Evolutionary conservation across 1,284 basidiomycete species (phyloP), one percentile per base, ranked within the genome.

Genomic region (Cystobasidiaceae sp.): DNA sequence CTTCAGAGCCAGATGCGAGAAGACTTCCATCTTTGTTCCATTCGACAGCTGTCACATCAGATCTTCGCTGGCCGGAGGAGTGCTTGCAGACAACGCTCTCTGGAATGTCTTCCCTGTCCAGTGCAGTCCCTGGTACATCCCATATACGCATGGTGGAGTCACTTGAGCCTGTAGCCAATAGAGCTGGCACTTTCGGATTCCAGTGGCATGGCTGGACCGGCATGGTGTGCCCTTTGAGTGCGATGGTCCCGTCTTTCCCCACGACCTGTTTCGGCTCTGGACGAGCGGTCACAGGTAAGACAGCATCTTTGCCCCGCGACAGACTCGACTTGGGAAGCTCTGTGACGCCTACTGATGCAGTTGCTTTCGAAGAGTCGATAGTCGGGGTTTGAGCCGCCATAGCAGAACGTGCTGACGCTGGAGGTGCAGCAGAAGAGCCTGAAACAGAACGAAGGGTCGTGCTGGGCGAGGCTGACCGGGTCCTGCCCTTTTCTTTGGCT

Each of bases 101-200:
- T 73, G n/a, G 83, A 80, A 9, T 79, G 75, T 70, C 44, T 66
- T 41, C 44, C 68, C 33, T 64, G 68, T 57, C 41, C 79, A 74
- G 23, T 79, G 77, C 58, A 79, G 61, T n/a, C n/a, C n/a, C 77
- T 37, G 85, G 82, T 23, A 89, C 75, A 68, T 85, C 80, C 89
- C 89, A 91, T 66, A 90, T 79, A 66, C 88, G 83, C 13, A 89
- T 82, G 8, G 84, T 80, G 41, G 85, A 84, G 75, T 91, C 88
- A 75, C 85, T 87, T 21, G 88, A 89, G 85, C 89, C 89, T 32
- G 89, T 85, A 28, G 88, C 87, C 17, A 91, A 76, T 15, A 85
- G 73, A 44, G 81, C 80, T 28, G 79, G 79, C n/a, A 82, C 79
- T 45, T 78, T 79, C 8, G 89, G 87, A 75, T 89, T 90, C 82